Percentiles rank a stretch among this genome's conserved stretches.
Conservation (phyloP, 2,329 filamentous ascomycete species). For the Pseudogymnoascus sp. region DNA sequence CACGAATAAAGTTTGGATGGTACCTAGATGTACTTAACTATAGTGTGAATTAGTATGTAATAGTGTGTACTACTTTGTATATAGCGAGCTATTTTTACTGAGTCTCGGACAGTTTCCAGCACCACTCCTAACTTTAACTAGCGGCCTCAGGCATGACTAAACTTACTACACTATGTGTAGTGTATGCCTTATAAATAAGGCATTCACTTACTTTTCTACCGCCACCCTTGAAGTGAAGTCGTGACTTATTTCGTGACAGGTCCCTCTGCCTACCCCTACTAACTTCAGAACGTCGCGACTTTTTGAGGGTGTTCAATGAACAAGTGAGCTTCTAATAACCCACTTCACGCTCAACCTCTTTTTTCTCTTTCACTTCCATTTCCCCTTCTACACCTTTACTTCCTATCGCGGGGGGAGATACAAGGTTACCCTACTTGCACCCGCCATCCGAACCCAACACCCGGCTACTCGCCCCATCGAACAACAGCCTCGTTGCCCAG, state of each 20-base stretch:
- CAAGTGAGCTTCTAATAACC: not conserved
- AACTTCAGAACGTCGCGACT: not conserved
- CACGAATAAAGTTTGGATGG: not conserved
- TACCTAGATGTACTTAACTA: not conserved
- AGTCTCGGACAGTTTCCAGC: not conserved
- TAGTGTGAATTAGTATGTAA: not conserved
- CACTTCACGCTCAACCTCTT: not conserved
- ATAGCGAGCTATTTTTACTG: not conserved
- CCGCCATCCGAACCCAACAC: not conserved
- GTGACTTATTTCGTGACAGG: not conserved
- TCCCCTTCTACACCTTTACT: not conserved
- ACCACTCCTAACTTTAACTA: not conserved
- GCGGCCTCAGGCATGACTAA: not conserved
- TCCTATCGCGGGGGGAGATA: not conserved
- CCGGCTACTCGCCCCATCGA: not conserved
- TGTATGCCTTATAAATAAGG: not conserved
- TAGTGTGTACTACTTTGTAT: not conserved
- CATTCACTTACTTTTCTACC: not conserved
- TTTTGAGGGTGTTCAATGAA: not conserved
- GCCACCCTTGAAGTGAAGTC: not conserved
- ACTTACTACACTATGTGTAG: too few species aligned
- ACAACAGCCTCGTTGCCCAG: constrained; percentile 21
- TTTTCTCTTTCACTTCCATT: not conserved
- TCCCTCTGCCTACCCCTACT: not conserved
- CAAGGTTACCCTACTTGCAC: not conserved